Evolutionary conservation across 192 early-diverging fungal genomes (phyloP), one percentile per base, ranked within the genome.

Genomic region (Backusella macrospora): DNA sequence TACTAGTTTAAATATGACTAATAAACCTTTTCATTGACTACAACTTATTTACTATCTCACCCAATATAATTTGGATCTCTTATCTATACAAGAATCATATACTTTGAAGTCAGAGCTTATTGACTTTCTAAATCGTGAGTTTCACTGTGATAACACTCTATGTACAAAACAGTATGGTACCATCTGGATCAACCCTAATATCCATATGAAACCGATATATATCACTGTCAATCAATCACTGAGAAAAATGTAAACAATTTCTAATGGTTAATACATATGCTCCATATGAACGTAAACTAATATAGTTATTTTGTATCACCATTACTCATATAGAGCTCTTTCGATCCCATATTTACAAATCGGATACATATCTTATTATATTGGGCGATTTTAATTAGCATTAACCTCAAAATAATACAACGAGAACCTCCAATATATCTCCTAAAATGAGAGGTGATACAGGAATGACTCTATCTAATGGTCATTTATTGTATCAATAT

Each of bases 31-130:
- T 7, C 29, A 14, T 38, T 34, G 64, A 16, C 39, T 8, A 9
- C 39, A 39, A 65, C 38, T 65, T n/a, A 65, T 65, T 38, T 7
- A 14, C 15, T 38, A 65, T 34, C 64, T 65, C 6, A 23, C 29
- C 7, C 39, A 26, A 7, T 15, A 16, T 5, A 8, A 38, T 16
- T 7, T 65, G 13, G 64, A 65, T 40, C 9, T 65, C 23, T 34
- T 65, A 6, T 23, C 64, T 14, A 16, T 65, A 15, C 64, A 65
- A 65, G 64, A 65, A 65, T 39, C 64, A 26, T 34, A 65, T 40
- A 34, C 64, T 15, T 38, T 16, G 8, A 65, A 16, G 8, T 6
- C 16, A 9, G 14, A 37, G 15, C 1, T 65, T 37, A 26, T 39
- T 39, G 34, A 65, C 8, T 38, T 34, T 38, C 39, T 65, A 16